Percentiles rank a stretch among this genome's conserved stretches.
Evolutionary conservation across 495 filamentous ascomycete genomes (phyloP).

Genomic region (Achaetomiella virescens): DNA sequence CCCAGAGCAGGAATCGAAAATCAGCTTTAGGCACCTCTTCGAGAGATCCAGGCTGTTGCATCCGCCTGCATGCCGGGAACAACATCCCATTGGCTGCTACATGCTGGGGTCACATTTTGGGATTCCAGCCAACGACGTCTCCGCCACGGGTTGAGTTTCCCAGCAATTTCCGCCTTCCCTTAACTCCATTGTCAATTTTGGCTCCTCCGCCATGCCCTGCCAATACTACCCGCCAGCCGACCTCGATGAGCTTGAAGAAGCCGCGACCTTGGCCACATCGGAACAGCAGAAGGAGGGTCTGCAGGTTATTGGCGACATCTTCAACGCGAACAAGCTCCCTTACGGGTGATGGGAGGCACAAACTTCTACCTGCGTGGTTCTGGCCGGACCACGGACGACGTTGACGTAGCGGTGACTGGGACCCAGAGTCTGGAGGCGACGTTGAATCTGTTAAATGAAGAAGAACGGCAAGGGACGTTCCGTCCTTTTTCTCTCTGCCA

Average conservation of each 20-base stretch:
- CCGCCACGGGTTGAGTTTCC: no score
- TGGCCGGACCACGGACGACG: constrained; percentile 3
- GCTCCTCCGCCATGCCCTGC: background rate
- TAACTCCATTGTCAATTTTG: no score
- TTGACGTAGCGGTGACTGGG: background rate
- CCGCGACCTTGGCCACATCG: background rate
- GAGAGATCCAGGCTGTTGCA: no score
- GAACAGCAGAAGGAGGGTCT: background rate
- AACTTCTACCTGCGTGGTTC: constrained; percentile 12
- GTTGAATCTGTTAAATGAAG: background rate
- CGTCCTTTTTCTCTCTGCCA: background rate
- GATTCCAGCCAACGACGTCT: no score
- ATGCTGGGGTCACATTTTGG: no score
- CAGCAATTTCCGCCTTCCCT: no score
- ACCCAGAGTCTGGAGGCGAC: background rate
- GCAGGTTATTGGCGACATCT: constrained; percentile 1
- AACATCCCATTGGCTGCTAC: no score
- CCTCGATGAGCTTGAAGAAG: constrained; percentile 9
- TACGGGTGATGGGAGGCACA: constrained; percentile 9
- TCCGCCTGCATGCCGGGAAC: no score
- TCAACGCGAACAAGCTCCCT: background rate
- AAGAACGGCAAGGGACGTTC: background rate
- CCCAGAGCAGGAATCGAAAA: no score
- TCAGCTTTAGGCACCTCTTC: no score
- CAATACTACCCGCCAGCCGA: background rate